A percentile compares a stretch with the other conserved stretches of the same genome.
phyloP scores from a whole-genome alignment of 148 eudicot genomes.

The Arbutus unedo region DNA sequence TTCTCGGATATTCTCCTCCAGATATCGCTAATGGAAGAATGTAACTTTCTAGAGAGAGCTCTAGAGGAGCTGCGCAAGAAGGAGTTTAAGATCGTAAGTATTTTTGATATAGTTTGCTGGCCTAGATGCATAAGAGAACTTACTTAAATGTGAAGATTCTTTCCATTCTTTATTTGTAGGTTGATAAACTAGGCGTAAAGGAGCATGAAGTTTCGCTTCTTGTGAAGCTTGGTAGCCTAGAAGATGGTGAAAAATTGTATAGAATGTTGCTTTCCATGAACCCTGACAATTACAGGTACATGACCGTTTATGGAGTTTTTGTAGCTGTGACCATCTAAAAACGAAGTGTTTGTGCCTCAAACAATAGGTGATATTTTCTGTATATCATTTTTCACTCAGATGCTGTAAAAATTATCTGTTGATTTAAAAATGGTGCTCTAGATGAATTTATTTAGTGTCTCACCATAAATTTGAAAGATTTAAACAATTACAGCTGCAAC shows the following conservation, averaged over 20 bases:
- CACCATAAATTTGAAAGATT: neutral
- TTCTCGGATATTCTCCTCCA: constrained; percentile 24
- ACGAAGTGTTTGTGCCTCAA: neutral
- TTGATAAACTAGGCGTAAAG: constrained; percentile 78
- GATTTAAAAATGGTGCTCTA: neutral
- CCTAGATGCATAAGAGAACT: neutral
- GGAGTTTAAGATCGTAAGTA: constrained; percentile 77
- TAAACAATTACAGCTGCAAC: neutral
- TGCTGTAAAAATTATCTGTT: neutral
- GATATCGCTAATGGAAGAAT: constrained; percentile 89
- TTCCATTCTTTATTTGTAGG: constrained; percentile 35
- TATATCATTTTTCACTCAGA: neutral
- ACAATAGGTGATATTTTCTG: neutral
- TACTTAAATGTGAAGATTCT: constrained; percentile 11
- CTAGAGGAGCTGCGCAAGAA: constrained; percentile 77
- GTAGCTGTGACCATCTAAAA: neutral
- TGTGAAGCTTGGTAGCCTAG: constrained; percentile 65
- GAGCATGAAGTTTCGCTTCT: constrained; percentile 91
- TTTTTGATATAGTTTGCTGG: neutral
- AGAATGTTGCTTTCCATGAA: constrained; percentile 77
- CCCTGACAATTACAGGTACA: constrained; percentile 95
- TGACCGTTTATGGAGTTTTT: neutral
- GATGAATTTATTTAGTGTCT: neutral
- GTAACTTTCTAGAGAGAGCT: constrained; percentile 72
- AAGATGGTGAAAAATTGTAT: constrained; percentile 71